Base-by-base conservation (phyloP, 306 rosid genomes). In the Rubus parviflorus region DNA sequence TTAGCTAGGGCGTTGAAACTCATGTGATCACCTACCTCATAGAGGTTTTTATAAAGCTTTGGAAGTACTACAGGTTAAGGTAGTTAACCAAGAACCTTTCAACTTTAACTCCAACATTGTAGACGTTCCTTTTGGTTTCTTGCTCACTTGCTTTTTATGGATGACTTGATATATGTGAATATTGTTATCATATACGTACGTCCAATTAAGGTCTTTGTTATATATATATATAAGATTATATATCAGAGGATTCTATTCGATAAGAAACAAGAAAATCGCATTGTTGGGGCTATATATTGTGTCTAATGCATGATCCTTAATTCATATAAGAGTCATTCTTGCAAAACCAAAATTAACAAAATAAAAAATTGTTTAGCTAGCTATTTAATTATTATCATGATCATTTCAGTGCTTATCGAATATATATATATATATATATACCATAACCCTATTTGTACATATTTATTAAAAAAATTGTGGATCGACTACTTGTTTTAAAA, bases 91-190 rank as follows among this genome's bases (percentile, higher is more conserved):
- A 63, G 46, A 16, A 63, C 45, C 68, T 6, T 37, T 37, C 12
- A 15, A 63, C 68, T 63, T 37, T 37, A 63, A 16, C 68, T 35
- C 68, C 20, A 63, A 37, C 5, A 6, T 30, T 30, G 11, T 15
- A 35, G 68, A 60, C 66, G 6, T 63, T 63, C 42, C 68, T 37
- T 63, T 63, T 37, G 45, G 46, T 38, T 63, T 63, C 20, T 63
- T 5, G 68, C 20, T 35, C 68, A 63, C 45, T 35, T 35, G 45
- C 46, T 15, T 37, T 63, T 63, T 7, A 16, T 63, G 46, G 68
- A 38, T 25, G 66, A 61, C 38, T 61, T 61, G 46, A 38, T 13
- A 17, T 37, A 15, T 63, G 45, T 38, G 68, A 14, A 7, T 63
- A 15, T 63, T 16, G 68, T 9, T 63, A 13, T 16, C 42, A 15